A percentile compares a stretch with the other conserved stretches of the same genome.
phyloP scores from a whole-genome alignment of 2,329 filamentous ascomycete species.

The Sporothrix brasiliensis region DNA sequence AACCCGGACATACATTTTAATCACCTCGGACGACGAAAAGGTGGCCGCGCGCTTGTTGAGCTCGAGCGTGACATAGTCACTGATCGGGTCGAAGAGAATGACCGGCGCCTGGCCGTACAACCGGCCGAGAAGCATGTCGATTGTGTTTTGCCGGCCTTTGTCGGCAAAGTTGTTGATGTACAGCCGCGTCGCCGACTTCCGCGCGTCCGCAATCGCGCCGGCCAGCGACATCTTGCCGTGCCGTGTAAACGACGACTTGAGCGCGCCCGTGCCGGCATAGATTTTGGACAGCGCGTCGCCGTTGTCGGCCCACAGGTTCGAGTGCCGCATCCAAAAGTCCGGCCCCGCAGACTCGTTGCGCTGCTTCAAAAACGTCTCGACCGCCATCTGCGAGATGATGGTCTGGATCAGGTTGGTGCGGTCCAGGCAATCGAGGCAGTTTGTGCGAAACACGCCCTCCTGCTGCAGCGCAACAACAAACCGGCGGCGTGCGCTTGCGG shows the following conservation, averaged over 20 bases:
- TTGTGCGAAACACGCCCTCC: slow-evolving; percentile 93
- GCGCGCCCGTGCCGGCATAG: slow-evolving; percentile 91
- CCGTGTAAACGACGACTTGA: slow-evolving; percentile 94
- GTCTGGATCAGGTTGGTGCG: slow-evolving; percentile 96
- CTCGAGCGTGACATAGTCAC: slow-evolving; percentile 82
- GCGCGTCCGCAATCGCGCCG: slow-evolving; percentile 89
- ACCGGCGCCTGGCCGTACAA: slow-evolving; percentile 82
- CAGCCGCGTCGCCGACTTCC: slow-evolving; percentile 89
- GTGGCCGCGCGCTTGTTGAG: slow-evolving; percentile 68
- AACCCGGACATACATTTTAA: slow-evolving; percentile 64
- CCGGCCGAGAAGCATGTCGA: slow-evolving; percentile 87
- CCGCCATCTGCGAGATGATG: slow-evolving; percentile 89
- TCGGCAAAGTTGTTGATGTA: slow-evolving; percentile 99
- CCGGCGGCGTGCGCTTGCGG: slow-evolving; percentile 43
- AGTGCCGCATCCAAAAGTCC: slow-evolving; percentile 92
- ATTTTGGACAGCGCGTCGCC: slow-evolving; percentile 92
- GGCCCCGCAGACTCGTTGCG: slow-evolving; percentile 67
- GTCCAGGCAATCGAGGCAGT: slow-evolving; percentile 94
- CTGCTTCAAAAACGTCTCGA: slow-evolving; percentile 80
- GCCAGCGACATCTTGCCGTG: slow-evolving; percentile 95
- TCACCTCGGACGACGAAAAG: slow-evolving; percentile 72
- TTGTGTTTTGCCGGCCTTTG: slow-evolving; percentile 88
- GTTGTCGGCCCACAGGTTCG: slow-evolving; percentile 94
- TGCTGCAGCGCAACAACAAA: slow-evolving; percentile 80
- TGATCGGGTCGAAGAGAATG: slow-evolving; percentile 89